phyloP scores from a whole-genome alignment of 2,329 filamentous ascomycete species.

The Epichloe aotearoae region DNA sequence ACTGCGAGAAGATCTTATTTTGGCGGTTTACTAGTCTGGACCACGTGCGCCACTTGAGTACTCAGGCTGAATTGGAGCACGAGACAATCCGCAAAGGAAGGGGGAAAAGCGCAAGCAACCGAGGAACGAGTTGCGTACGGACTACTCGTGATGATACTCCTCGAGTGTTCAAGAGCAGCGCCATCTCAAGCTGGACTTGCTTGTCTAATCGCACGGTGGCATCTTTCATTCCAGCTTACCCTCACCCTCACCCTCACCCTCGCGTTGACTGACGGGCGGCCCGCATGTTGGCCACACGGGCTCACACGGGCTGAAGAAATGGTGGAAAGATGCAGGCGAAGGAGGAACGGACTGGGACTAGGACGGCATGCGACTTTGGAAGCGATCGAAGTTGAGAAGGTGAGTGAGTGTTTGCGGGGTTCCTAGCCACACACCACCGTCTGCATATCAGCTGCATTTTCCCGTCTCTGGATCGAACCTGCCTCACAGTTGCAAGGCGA shows the following conservation, averaged over 20 bases:
- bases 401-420: too few species aligned
- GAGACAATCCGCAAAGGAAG: background rate
- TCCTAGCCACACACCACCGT: background rate
- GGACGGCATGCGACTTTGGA: too few species aligned
- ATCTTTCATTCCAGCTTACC: conserved; percentile 1
- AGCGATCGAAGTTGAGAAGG: too few species aligned
- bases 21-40: background rate
- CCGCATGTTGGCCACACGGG: background rate
- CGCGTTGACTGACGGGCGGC: background rate
- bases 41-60: background rate
- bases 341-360: too few species aligned
- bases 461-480: background rate
- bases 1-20: too few species aligned
- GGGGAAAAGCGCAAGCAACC: background rate
- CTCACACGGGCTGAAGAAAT: background rate
- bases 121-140: background rate
- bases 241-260: too few species aligned
- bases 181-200: too few species aligned
- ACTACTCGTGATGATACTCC: background rate
- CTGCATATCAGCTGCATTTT: background rate
- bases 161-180: background rate
- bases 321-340: too few species aligned
- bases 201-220: background rate
- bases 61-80: background rate
- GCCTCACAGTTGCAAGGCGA: background rate